Percentiles rank a stretch among this genome's conserved stretches.
Conservation (phyloP, 345 rosid species). For the Dipteronia dyeriana region DNA sequence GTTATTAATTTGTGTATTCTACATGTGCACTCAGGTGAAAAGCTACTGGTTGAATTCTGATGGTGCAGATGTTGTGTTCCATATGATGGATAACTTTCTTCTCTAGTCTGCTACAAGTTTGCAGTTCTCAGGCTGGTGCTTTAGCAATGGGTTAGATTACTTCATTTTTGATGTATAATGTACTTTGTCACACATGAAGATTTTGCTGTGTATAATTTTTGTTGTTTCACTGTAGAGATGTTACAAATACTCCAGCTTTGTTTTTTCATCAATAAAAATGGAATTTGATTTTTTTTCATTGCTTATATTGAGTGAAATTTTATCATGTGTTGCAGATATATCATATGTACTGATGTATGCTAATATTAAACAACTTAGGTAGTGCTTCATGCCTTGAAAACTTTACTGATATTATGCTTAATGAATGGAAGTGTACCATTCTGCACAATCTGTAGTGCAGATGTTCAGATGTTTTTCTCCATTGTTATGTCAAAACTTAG, state of each 20-base stretch:
- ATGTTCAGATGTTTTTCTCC: neutral
- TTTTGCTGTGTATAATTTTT: slow-evolving; percentile 9
- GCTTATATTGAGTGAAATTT: neutral
- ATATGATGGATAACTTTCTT: slow-evolving; percentile 86
- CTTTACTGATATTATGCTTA: too few species aligned
- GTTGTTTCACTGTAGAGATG: slow-evolving; percentile 3
- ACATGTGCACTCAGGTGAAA: slow-evolving; percentile 65
- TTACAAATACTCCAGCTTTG: slow-evolving; percentile 8
- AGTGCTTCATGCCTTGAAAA: neutral
- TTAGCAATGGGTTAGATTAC: slow-evolving; percentile 20
- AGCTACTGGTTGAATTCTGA: slow-evolving; percentile 88
- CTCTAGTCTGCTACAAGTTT: slow-evolving; percentile 37
- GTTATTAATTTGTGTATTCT: slow-evolving; percentile 1
- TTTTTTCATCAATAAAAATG: neutral
- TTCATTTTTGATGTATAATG: slow-evolving; percentile 21
- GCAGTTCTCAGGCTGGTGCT: neutral
- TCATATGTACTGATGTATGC: neutral
- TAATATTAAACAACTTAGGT: neutral
- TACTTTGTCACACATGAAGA: slow-evolving; percentile 17
- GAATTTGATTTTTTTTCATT: neutral
- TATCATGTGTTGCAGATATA: neutral
- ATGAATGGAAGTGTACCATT: neutral
- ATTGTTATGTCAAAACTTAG: neutral
- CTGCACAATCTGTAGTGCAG: neutral
- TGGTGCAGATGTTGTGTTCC: slow-evolving; percentile 89